phyloP scores from a whole-genome alignment of 2,329 filamentous ascomycete species.

The Fusarium compactum region DNA sequence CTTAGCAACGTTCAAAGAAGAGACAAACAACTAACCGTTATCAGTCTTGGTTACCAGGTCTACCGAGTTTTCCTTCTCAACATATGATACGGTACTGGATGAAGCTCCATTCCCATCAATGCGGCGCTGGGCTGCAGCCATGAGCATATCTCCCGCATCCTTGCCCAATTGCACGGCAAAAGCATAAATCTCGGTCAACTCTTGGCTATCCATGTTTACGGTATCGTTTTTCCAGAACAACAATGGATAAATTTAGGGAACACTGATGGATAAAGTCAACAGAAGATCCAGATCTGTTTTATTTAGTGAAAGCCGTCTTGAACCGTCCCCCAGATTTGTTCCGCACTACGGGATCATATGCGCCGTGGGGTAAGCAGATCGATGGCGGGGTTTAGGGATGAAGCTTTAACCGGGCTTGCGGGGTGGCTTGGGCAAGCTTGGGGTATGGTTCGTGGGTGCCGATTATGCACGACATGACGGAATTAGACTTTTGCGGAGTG shows the following conservation, averaged over 20 bases:
- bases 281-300: constrained; percentile 15
- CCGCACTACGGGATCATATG: constrained; percentile 35
- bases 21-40: constrained; percentile 62
- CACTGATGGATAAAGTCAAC: neutral
- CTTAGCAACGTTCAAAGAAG: neutral
- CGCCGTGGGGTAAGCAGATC: constrained; percentile 39
- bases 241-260: constrained; percentile 1
- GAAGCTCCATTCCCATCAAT: constrained; percentile 42
- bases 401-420: constrained; percentile 44
- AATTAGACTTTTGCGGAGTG: constrained; percentile 28
- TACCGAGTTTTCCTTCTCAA: constrained; percentile 79
- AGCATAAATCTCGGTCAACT: constrained; percentile 74
- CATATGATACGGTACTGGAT: constrained; percentile 39
- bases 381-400: constrained; percentile 30
- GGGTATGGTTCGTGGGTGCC: neutral
- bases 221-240: constrained; percentile 20
- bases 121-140: constrained; percentile 64
- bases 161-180: constrained; percentile 79
- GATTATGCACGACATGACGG: constrained; percentile 19
- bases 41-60: constrained; percentile 84
- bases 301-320: constrained; percentile 33
- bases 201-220: constrained; percentile 53
- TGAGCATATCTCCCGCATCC: constrained; percentile 75
- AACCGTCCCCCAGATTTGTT: constrained; percentile 31
- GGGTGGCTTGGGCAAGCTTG: constrained; percentile 7